Evolutionary conservation across 208 protist species (phyloP).

Genomic region (Leishmania turanica): DNA sequence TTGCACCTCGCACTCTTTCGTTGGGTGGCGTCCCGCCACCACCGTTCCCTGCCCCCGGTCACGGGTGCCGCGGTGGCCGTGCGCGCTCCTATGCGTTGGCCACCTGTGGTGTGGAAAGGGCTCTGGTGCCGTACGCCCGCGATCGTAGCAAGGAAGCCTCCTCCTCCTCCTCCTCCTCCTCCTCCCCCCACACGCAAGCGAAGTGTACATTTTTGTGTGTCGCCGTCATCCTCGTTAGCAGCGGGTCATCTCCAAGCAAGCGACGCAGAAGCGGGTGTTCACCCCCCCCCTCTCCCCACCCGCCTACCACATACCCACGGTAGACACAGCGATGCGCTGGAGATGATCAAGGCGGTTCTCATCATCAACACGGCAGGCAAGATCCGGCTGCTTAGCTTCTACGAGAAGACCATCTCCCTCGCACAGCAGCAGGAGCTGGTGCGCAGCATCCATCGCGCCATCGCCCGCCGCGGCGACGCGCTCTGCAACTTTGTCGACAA

Average conservation of each 20-base stretch:
- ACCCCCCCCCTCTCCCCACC: not conserved
- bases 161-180: not conserved
- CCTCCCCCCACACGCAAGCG: too few relatives aligned
- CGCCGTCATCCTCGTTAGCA: not conserved
- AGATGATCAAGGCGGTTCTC: slow-evolving; percentile 97
- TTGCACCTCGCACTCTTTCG: not conserved
- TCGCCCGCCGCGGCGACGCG: slow-evolving; percentile 91
- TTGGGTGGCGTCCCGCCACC: not conserved
- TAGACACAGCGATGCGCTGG: not conserved
- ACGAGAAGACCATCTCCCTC: slow-evolving; percentile 83
- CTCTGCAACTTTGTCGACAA: slow-evolving; percentile 98
- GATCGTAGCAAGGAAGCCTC: not conserved
- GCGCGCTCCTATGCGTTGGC: not conserved
- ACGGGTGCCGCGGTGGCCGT: not conserved
- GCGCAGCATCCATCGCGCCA: slow-evolving; percentile 87
- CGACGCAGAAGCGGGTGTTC: not conserved
- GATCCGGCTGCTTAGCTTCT: slow-evolving; percentile 96
- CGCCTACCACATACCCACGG: not conserved
- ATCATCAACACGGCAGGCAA: slow-evolving; percentile 98
- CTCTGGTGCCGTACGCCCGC: not conserved
- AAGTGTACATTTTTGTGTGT: not conserved
- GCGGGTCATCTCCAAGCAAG: not conserved
- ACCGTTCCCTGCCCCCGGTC: too few relatives aligned
- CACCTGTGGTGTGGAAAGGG: not conserved
- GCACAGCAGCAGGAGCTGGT: slow-evolving; percentile 92